phyloP scores from a whole-genome alignment of 305 asterid species.

The Fraxinus floribunda region DNA sequence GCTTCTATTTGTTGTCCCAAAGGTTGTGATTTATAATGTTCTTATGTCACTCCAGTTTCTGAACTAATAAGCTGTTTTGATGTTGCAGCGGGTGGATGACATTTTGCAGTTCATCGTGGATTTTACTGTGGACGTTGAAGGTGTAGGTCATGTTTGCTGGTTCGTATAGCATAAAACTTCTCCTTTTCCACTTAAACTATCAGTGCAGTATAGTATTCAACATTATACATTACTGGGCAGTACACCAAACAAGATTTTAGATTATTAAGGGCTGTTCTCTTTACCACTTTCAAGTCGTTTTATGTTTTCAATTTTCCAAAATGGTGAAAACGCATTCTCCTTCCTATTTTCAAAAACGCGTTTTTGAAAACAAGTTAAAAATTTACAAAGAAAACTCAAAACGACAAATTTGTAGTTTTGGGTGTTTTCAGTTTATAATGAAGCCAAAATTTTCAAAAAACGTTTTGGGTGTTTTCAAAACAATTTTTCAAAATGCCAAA shows the following conservation, averaged over 20 bases:
- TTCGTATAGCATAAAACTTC: constrained; percentile 18
- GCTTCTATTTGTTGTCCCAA: constrained; percentile 81
- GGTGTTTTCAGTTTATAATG: no score
- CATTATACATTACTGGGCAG: background rate
- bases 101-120: constrained; percentile 77
- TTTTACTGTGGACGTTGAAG: constrained; percentile 84
- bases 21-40: constrained; percentile 43
- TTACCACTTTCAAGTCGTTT: no score
- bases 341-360: no score
- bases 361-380: no score
- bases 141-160: constrained; percentile 98
- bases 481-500: no score
- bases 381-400: no score
- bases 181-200: constrained; percentile 14
- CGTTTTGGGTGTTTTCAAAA: no score
- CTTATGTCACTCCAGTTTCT: constrained; percentile 7
- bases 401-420: no score
- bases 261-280: no score
- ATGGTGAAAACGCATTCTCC: no score
- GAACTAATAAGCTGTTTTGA: constrained; percentile 23
- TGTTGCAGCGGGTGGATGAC: constrained; percentile 73
- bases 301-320: no score
- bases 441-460: no score
- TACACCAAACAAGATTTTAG: background rate
- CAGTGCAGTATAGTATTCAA: background rate